These are phyloP conservation scores for Omphalea diandra DNA, from an alignment of 441 rosid species.

Conservation along the genomic window DNA sequence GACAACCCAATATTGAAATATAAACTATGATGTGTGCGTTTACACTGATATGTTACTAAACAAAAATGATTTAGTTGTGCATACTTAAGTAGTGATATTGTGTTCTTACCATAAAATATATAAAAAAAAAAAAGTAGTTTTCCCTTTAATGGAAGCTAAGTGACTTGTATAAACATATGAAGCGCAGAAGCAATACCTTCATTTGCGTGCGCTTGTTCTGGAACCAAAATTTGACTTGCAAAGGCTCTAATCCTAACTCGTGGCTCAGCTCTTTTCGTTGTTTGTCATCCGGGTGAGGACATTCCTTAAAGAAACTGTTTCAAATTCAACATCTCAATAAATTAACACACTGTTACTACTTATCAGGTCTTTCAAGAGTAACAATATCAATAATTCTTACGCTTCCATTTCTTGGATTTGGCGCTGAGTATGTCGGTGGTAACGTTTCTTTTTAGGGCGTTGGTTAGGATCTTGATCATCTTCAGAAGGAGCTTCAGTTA, in stretches of 20 bases:
- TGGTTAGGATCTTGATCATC: constrained; percentile 86
- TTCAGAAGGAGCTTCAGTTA: constrained; percentile 57
- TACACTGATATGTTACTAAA: too few relatives aligned
- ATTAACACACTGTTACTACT: too few relatives aligned
- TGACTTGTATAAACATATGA: too few relatives aligned
- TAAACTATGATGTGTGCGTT: too few relatives aligned
- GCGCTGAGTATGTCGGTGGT: constrained; percentile 92
- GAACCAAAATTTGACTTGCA: constrained; percentile 98
- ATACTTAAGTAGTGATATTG: too few relatives aligned
- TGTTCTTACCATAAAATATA: too few relatives aligned
- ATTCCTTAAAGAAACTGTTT: constrained; percentile 81
- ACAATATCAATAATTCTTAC: constrained; percentile 39
- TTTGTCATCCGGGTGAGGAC: constrained; percentile 98
- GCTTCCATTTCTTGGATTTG: constrained; percentile 96
- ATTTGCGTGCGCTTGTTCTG: constrained; percentile 98
- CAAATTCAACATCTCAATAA: background rate
- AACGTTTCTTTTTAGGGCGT: constrained; percentile 82
- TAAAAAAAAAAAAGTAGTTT: background rate
- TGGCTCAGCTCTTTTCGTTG: constrained; percentile 89
- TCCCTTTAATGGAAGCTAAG: background rate
- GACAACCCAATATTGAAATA: too few relatives aligned
- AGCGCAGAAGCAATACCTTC: constrained; percentile 54
- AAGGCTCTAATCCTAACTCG: constrained; percentile 74
- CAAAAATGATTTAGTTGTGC: too few relatives aligned
- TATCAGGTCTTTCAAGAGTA: background rate